Conservation (phyloP, 257 asterid genomes). For the Solanum megistacrolobum region DNA sequence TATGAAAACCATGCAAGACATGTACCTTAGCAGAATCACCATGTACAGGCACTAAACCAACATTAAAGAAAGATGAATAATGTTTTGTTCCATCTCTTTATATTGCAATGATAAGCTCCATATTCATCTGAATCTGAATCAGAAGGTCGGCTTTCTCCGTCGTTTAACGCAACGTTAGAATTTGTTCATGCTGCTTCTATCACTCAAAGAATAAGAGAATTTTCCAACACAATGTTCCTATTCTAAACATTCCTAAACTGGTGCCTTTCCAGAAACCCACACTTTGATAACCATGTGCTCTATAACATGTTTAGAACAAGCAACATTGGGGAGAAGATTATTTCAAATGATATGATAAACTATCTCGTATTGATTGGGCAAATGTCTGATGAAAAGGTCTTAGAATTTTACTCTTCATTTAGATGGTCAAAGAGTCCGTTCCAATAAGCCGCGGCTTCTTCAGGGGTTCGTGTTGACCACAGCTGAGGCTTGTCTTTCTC, state of each 20-base stretch:
- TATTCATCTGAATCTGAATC: background rate
- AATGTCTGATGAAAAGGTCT: background rate
- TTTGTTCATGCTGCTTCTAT: background rate
- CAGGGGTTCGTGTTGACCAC: slow-evolving; percentile 44
- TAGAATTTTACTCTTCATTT: slow-evolving; percentile 7
- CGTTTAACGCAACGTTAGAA: background rate
- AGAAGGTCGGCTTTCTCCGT: background rate
- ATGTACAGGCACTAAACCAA: background rate
- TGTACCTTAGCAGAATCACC: background rate
- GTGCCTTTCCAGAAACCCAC: background rate
- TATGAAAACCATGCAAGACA: background rate
- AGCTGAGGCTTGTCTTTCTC: slow-evolving; percentile 41
- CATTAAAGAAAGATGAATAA: background rate
- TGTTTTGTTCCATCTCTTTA: background rate
- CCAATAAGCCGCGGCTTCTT: slow-evolving; percentile 43
- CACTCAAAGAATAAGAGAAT: background rate
- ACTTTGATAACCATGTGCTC: background rate
- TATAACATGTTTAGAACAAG: background rate
- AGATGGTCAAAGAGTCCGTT: slow-evolving; percentile 29
- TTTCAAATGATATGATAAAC: background rate
- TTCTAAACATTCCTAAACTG: background rate
- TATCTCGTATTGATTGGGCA: background rate
- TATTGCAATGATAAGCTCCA: background rate
- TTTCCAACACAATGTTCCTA: background rate
- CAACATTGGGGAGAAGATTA: background rate